These are phyloP conservation scores for Vararia minispora DNA, from an alignment of 768 basidiomycete species.

Conservation along the genomic window DNA sequence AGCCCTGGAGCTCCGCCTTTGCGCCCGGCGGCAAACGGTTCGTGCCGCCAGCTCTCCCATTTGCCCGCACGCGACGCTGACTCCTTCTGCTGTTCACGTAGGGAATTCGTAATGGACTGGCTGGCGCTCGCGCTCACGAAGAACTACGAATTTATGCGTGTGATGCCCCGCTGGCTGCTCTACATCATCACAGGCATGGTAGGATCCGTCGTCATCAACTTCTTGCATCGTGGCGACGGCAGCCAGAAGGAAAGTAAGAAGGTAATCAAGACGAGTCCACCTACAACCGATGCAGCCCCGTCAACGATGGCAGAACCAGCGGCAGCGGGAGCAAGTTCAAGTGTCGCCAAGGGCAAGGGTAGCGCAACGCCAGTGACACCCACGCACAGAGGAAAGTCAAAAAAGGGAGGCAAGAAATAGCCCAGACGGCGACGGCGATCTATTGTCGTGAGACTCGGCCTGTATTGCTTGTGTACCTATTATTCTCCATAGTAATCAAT, in stretches of 20 bases:
- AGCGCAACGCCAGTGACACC: constrained; percentile 5
- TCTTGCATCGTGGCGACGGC: constrained; percentile 40
- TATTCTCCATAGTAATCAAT: too few relatives aligned
- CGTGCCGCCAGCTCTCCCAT: constrained; percentile 12
- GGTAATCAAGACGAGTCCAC: too few relatives aligned
- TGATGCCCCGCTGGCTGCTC: constrained; percentile 64
- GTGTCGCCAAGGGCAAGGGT: constrained; percentile 3
- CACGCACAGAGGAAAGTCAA: constrained; percentile 11
- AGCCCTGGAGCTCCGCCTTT: constrained; percentile 58
- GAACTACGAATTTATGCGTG: constrained; percentile 38
- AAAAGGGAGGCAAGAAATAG: constrained; percentile 7
- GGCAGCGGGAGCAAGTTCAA: constrained; percentile 3
- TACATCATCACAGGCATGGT: constrained; percentile 52
- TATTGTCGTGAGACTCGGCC: too few relatives aligned
- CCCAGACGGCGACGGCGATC: too few relatives aligned
- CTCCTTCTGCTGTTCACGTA: constrained; percentile 18
- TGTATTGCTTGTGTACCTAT: too few relatives aligned
- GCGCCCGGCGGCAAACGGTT: constrained; percentile 73
- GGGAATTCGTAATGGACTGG: constrained; percentile 60
- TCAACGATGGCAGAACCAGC: neutral
- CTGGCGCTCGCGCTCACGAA: constrained; percentile 37
- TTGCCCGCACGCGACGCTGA: neutral
- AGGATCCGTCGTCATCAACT: constrained; percentile 55
- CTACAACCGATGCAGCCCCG: neutral
- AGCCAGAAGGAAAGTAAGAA: constrained; percentile 13